Base-by-base conservation (phyloP, 495 filamentous ascomycete species). In the Penicillium nucicola region DNA sequence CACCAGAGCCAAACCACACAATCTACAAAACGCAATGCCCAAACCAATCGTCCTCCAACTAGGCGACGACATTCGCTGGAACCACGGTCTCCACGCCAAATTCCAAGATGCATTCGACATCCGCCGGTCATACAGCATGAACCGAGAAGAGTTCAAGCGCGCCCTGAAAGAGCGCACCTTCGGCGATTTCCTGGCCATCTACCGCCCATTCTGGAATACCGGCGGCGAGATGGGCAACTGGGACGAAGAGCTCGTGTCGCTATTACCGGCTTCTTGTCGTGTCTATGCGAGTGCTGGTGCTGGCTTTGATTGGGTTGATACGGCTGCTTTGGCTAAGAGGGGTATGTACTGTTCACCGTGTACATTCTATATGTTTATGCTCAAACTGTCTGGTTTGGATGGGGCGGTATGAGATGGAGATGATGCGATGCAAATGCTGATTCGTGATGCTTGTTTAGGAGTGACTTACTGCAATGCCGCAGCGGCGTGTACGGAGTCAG, bases 251-350 rank as follows among this genome's bases (percentile, higher is more conserved):
- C 66, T 90, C 36, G 84, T 90, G 30, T 64, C 70, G 4, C 60
- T 89, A 28, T 70, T 92, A 11, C 88, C 87, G 0, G 55, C 71
- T 19, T 79, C 77, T 4, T 83, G 87, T 52, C 82, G 77, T 60
- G 78, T 90, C 2, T 87, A 83, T 66, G 85, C 87, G 13, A 84
- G 80, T 53, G 86, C 88, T 3, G 88, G 86, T 11, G 84, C 87
- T 12, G 87, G 85, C 3, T 89, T 84, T 56, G 87, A 90, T 64
- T 89, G 88, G 86, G 86, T 82, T 28, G 84, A 92, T 60, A 84
- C 81, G 17, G 75, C 80, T 60, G 55, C 78, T n/a, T 62, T 90
- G 52, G 87, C 82, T 5, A 77, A 84, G 61, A 74, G 71, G 60
- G 87, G 87, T 89, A 72, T 48, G 77, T 36, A 47, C n/a, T n/a